Evolutionary conservation across 2,329 filamentous ascomycete species (phyloP), one percentile per base, ranked within the genome.

Genomic region (Lecanoromycetidae sp.): DNA sequence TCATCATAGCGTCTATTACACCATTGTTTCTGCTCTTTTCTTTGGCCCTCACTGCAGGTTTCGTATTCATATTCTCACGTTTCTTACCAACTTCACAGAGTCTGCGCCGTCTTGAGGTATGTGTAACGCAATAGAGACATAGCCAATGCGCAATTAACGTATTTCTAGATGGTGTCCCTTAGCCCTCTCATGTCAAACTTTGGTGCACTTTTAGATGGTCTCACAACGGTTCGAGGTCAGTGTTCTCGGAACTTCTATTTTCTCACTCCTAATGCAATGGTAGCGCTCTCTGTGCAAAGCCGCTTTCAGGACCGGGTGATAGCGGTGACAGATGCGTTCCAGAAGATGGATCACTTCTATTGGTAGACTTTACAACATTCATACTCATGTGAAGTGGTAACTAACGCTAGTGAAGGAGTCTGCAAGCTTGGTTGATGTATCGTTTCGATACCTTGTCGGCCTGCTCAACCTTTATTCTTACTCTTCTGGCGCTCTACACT

Each of bases 341-440:
- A 94, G 61, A 87, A 87, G 60, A 91, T 94, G 75, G 88, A 95
- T 57, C 88, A 95, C 61, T 94, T 94, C 66, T 94, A 93, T 66
- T 94, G 87, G 83, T 47, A 41, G 20, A 19, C 25, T 15, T 4
- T 22, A n/a, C 35, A 9, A 9, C 26, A 32, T 4, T 23, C 27
- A 26, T 8, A 33, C 23, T 1, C 5, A 32, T 34, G 9, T 32
- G 34, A 2, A n/a, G 8, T 34, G 12, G 30, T 30, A 39, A 29
- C 15, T 33, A 2, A 1, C n/a, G 1, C 25, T 17, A n/a, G n/a
- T n/a, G n/a, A 15, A 47, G 44, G 48, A 84, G 80, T 49, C 71
- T 93, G 35, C 86, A 93, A 55, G 78, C 79, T 6, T 94, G 87
- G 87, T 71, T 94, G 2, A 80, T 80, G 60, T 87, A 83, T 57